Evolutionary conservation across 1,139 yeast species (phyloP).

Genomic region (Candida buenavistaensis): DNA sequence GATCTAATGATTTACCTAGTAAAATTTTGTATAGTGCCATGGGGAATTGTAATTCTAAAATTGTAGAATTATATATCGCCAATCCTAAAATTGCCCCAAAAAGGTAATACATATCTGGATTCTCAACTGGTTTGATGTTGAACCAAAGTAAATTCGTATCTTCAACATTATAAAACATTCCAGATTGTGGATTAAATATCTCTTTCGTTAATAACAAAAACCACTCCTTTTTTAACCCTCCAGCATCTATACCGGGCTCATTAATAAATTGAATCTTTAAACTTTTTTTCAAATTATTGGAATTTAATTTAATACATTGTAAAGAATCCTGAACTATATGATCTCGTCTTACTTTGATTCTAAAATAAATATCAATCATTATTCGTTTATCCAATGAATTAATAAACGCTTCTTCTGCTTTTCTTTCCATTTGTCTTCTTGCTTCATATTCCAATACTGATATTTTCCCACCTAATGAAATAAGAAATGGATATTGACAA

Average conservation of each 20-base stretch:
- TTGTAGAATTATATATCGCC: conserved; percentile 88
- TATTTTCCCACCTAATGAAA: conserved; percentile 82
- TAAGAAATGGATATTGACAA: conserved; percentile 80
- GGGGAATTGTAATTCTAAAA: conserved; percentile 78
- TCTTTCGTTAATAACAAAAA: conserved; percentile 70
- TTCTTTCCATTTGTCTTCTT: conserved; percentile 75
- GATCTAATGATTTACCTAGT: conserved; percentile 52
- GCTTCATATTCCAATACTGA: conserved; percentile 82
- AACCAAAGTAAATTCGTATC: conserved; percentile 83
- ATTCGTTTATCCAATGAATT: conserved; percentile 64
- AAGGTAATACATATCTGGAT: conserved; percentile 61
- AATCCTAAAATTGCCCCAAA: conserved; percentile 86
- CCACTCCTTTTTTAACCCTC: conserved; percentile 94
- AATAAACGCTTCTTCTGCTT: conserved; percentile 88
- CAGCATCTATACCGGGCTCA: conserved; percentile 94
- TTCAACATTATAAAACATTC: conserved; percentile 61
- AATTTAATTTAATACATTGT: conserved; percentile 57
- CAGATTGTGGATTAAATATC: conserved; percentile 65
- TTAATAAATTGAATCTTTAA: conserved; percentile 74
- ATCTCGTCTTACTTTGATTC: conserved; percentile 66
- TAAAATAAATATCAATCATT: conserved; percentile 65
- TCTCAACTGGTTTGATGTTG: conserved; percentile 45
- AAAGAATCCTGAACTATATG: conserved; percentile 75
- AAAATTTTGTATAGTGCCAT: conserved; percentile 73
- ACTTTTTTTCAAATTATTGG: conserved; percentile 68